These are phyloP conservation scores for Flagelloscypha sp. DNA, from an alignment of 768 basidiomycete genomes.

Conservation along the genomic window DNA sequence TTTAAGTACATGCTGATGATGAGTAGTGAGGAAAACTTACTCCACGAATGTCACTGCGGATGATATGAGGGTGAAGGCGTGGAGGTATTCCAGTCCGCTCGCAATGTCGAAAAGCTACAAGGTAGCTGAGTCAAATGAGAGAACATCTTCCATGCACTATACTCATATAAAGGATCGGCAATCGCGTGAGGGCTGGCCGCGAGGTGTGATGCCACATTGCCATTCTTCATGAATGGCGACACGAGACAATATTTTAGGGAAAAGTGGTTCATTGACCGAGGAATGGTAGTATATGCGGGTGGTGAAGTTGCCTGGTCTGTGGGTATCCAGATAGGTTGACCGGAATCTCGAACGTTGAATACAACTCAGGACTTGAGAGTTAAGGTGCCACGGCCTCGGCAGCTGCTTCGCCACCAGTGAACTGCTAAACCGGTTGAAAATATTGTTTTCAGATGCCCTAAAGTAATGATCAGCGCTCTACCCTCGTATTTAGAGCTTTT, in stretches of 20 bases:
- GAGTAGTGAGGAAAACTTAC: constrained; percentile 7
- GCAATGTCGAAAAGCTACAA: constrained; percentile 12
- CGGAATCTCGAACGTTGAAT: too few relatives aligned
- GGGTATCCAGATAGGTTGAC: too few relatives aligned
- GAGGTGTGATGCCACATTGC: constrained; percentile 8
- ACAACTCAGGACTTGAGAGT: too few relatives aligned
- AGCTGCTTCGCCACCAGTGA: too few relatives aligned
- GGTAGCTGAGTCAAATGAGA: neutral
- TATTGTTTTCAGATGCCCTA: too few relatives aligned
- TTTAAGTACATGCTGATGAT: too few relatives aligned
- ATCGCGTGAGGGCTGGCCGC: constrained; percentile 13
- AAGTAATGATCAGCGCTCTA: too few relatives aligned
- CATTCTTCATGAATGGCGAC: constrained; percentile 12
- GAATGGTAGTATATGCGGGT: constrained; percentile 13
- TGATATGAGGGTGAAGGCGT: constrained; percentile 8
- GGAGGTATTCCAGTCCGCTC: constrained; percentile 13
- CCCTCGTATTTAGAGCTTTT: too few relatives aligned
- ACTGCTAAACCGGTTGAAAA: too few relatives aligned
- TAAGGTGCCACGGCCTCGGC: too few relatives aligned
- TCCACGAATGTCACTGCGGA: constrained; percentile 15
- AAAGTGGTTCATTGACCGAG: constrained; percentile 13
- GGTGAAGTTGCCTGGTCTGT: constrained; percentile 10
- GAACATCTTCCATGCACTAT: neutral
- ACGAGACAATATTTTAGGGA: constrained; percentile 11
- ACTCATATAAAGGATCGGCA: constrained; percentile 24